Evolutionary conservation across 2,329 filamentous ascomycete species (phyloP).

Genomic region (Botryosphaeria dothidea): DNA sequence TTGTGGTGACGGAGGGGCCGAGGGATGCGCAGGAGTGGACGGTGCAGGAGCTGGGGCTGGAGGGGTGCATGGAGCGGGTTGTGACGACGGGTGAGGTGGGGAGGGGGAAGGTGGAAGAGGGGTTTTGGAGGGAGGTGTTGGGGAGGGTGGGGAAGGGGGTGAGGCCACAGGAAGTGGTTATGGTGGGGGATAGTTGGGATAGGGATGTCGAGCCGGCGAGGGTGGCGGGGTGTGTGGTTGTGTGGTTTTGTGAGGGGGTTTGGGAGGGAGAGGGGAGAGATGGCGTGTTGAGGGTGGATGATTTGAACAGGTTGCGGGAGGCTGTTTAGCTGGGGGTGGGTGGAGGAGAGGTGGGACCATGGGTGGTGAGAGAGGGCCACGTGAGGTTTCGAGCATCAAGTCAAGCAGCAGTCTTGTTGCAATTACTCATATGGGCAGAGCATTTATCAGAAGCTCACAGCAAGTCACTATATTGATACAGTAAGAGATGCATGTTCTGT

Average conservation of each 20-base stretch:
- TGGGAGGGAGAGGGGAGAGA: neutral
- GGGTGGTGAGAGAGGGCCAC: too few species aligned
- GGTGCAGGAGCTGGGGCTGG: slow-evolving; percentile 34
- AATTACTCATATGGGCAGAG: too few species aligned
- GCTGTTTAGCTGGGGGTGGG: neutral
- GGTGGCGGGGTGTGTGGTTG: slow-evolving; percentile 7
- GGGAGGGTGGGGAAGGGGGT: neutral
- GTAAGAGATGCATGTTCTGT: too few species aligned
- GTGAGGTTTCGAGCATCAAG: too few species aligned
- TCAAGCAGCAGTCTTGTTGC: too few species aligned
- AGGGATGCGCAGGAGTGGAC: slow-evolving; percentile 51
- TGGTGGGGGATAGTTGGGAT: slow-evolving; percentile 24
- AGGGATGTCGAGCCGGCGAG: slow-evolving; percentile 23
- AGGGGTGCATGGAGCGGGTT: slow-evolving; percentile 31
- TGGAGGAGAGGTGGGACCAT: neutral
- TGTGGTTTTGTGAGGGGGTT: neutral
- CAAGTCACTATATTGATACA: too few species aligned
- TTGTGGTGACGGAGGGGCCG: slow-evolving; percentile 50
- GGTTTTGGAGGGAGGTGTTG: neutral
- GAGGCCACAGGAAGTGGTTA: slow-evolving; percentile 18
- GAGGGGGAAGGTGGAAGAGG: slow-evolving; percentile 32
- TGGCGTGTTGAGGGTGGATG: neutral
- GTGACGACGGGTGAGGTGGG: slow-evolving; percentile 37
- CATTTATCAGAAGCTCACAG: too few species aligned
- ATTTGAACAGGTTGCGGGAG: neutral